These are phyloP conservation scores for Euphorbia schlechtendalii DNA, from an alignment of 441 rosid species.

Conservation along the genomic window DNA sequence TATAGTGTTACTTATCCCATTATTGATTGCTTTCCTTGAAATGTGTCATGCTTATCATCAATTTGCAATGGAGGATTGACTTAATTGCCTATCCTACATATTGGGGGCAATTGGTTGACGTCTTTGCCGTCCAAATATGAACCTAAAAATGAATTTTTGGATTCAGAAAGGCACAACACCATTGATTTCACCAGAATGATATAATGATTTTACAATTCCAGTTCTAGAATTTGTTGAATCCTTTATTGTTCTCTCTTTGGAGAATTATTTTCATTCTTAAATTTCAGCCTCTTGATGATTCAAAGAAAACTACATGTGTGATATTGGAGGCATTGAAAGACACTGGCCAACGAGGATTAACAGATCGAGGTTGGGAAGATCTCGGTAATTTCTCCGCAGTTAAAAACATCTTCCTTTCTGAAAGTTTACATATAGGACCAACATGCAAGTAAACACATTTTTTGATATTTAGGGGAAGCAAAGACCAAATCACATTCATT, in stretches of 20 bases:
- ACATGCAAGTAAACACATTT: too few relatives aligned
- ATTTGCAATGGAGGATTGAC: slow-evolving; percentile 11
- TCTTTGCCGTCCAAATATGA: slow-evolving; percentile 80
- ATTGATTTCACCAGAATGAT: slow-evolving; percentile 99
- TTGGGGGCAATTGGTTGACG: slow-evolving; percentile 93
- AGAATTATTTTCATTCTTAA: slow-evolving; percentile 14
- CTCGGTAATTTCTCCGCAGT: slow-evolving; percentile 66
- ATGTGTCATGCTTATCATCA: too few relatives aligned
- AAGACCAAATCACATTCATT: too few relatives aligned
- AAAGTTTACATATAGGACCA: too few relatives aligned
- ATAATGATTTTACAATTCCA: slow-evolving; percentile 23
- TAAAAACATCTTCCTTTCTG: slow-evolving; percentile 55
- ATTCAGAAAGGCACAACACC: slow-evolving; percentile 67
- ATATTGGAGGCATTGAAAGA: slow-evolving; percentile 79
- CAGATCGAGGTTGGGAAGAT: slow-evolving; percentile 96
- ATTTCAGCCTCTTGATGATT: slow-evolving; percentile 78
- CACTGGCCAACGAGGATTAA: slow-evolving; percentile 89
- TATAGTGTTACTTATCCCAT: too few relatives aligned
- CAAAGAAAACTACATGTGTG: too few relatives aligned
- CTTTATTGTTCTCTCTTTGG: background rate
- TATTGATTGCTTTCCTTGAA: too few relatives aligned
- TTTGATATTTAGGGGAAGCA: too few relatives aligned
- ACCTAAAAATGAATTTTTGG: slow-evolving; percentile 75
- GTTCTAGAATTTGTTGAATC: too few relatives aligned
- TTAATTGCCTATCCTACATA: slow-evolving; percentile 45